Evolutionary conservation across 2,329 filamentous ascomycete genomes (phyloP).

Genomic region (Colletotrichum sp.): DNA sequence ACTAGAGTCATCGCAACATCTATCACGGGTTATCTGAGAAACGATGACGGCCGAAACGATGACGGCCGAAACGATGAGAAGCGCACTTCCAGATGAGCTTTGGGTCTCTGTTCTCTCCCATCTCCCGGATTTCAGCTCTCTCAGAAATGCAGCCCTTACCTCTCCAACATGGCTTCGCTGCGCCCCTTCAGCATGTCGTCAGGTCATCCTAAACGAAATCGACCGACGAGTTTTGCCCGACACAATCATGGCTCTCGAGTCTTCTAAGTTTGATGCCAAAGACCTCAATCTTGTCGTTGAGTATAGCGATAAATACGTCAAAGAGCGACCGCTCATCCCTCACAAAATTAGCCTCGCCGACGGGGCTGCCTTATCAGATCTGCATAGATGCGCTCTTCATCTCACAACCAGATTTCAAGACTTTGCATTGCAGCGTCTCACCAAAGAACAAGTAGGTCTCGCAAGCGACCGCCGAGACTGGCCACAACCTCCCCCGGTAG

Average conservation of each 20-base stretch:
- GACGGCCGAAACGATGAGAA: not conserved
- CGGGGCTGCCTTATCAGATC: not conserved
- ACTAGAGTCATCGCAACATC: not conserved
- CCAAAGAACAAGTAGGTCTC: constrained; percentile 1
- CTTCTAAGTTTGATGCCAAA: not conserved
- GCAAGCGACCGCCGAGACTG: constrained; percentile 7
- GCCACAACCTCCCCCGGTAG: not conserved
- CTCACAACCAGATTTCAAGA: not conserved
- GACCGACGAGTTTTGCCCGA: not conserved
- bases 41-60: not conserved
- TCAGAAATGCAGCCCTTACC: constrained; percentile 5
- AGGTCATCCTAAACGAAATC: constrained; percentile 12
- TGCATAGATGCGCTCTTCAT: not conserved
- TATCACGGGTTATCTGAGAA: not conserved
- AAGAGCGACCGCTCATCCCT: not conserved
- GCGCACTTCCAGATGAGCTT: constrained; percentile 1
- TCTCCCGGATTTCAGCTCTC: not conserved
- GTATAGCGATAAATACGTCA: constrained; percentile 8
- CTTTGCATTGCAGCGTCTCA: not conserved
- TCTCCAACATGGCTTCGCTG: constrained; percentile 1
- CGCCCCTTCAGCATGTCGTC: constrained; percentile 11
- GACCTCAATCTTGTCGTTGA: not conserved
- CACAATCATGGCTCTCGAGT: not conserved
- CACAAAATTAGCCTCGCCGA: not conserved
- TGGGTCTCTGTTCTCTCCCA: constrained; percentile 7